Base-by-base conservation (phyloP, 2,329 filamentous ascomycete genomes). In the Aspergillus unguis region DNA sequence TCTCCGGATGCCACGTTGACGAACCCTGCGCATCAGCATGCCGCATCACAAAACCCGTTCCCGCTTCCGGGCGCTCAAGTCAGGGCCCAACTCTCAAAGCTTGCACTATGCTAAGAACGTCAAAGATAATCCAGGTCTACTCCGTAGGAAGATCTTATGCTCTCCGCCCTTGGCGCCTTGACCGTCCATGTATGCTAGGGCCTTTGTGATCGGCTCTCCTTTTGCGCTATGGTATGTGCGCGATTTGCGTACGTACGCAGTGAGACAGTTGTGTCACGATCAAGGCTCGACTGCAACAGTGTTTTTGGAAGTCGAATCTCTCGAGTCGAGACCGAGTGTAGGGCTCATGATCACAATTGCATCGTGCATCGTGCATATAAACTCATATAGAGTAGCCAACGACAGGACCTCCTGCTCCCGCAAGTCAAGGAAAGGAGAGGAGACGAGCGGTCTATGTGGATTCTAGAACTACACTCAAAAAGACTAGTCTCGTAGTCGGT, bases 1-100 rank as follows among this genome's bases (percentile, higher is more conserved):
- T 46, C 42, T 42, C 51, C 31, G 47, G 23, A 44, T 35, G 54
- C 48, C 48, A 50, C 48, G 42, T 50, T 50, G 48, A 43, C 33
- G 28, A 48, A 36, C 29, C 36, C 44, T 45, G 48, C 35, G 28
- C 28, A 40, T 50, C 35, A 37, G 35, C 11, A 17, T 17, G 17
- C 17, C 17, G 17, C 32, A 35, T 35, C 32, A 35, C 32, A n/a
- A 35, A 17, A 17, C 17, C 17, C 17, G 17, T 17, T 17, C 17
- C 17, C 43, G n/a, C 9, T 41, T 28, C 38, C 38, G 6, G 38
- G 4, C 23, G 23, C 7, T 11, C 8, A 31, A 23, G n/a, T 10
- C 10, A 32, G 43, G 32, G 9, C 4, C 17, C 8, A 25, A 11
- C 25, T n/a, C 10, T 23, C 31, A 32, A 26, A 32, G 25, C 33